Percentiles rank a stretch among this genome's conserved stretches.
Conservation (phyloP, 257 asterid species). For the Solanum bulbocastanum region DNA sequence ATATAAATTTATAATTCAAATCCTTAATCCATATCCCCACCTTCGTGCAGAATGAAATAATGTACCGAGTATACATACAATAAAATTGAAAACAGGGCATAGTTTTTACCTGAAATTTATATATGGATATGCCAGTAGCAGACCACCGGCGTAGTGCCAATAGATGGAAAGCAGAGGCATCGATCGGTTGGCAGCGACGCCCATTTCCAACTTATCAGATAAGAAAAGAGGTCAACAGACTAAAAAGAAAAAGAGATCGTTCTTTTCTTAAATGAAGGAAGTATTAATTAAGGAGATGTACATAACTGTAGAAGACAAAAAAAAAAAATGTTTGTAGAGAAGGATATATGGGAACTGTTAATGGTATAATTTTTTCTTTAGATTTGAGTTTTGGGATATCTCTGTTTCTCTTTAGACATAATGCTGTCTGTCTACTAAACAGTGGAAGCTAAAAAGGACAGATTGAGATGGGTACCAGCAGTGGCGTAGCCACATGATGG, state of each 20-base stretch:
- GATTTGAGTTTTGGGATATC: neutral
- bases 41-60: neutral
- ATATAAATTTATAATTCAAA: neutral
- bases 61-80: neutral
- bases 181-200: neutral
- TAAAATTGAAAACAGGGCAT: neutral
- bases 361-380: neutral
- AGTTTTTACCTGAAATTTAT: neutral
- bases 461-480: too few species aligned
- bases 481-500: too few species aligned
- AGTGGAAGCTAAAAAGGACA: neutral
- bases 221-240: neutral
- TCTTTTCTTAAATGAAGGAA: too few species aligned
- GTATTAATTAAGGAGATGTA: neutral
- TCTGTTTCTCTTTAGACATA: neutral
- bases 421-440: neutral
- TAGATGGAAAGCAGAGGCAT: too few species aligned
- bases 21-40: neutral
- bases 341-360: neutral
- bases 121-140: neutral
- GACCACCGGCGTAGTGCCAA: neutral
- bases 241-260: too few species aligned
- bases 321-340: neutral
- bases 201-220: neutral
- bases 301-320: neutral